Evolutionary conservation across 257 asterid genomes (phyloP).

Genomic region (Ehretia macrophylla): DNA sequence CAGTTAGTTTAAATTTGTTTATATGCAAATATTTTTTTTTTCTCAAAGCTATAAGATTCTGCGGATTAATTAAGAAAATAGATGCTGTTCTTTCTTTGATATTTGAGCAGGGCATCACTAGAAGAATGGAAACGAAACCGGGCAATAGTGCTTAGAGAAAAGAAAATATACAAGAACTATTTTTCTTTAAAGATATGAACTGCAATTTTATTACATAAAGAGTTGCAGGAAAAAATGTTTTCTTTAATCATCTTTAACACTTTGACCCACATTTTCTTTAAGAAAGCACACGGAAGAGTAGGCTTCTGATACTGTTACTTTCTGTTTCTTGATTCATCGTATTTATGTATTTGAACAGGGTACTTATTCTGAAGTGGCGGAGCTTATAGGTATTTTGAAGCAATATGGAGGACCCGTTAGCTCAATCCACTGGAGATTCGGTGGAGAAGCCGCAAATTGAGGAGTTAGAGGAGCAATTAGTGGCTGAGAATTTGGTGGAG

Average conservation of each 20-base stretch:
- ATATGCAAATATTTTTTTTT: neutral
- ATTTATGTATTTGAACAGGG: neutral
- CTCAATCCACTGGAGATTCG: slow-evolving; percentile 33
- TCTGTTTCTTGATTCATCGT: neutral
- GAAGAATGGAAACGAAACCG: neutral
- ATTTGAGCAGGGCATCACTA: no score
- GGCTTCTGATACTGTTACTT: neutral
- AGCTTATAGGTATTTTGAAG: neutral
- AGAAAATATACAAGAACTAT: no score
- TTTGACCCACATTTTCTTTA: neutral
- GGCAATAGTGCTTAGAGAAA: neutral
- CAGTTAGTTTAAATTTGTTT: neutral
- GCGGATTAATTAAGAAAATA: no score
- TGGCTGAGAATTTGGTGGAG: slow-evolving; percentile 16
- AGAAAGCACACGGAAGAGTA: neutral
- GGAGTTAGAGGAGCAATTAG: slow-evolving; percentile 19
- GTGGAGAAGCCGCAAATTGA: slow-evolving; percentile 23
- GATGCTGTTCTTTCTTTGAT: neutral
- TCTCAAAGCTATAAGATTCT: no score
- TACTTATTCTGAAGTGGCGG: neutral
- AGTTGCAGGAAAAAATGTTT: neutral
- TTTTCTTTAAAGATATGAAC: no score
- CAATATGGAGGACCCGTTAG: slow-evolving; percentile 39
- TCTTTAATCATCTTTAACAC: neutral
- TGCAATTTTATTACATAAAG: no score